Base-by-base conservation (phyloP, 106 monocot genomes). In the Dendrobium huoshanense region DNA sequence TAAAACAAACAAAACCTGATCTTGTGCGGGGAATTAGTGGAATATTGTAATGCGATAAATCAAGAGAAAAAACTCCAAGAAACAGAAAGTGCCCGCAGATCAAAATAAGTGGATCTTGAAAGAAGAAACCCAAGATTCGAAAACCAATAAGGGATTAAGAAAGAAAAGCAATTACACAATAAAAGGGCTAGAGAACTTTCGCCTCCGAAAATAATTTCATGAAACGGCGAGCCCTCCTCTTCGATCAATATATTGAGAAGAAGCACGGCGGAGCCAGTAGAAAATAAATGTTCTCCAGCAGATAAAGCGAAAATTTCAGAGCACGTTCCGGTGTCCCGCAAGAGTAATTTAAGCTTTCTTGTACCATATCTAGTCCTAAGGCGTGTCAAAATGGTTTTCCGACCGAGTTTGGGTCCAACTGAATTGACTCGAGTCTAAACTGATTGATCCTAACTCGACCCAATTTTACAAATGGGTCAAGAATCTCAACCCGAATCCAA, bases 81-180 rank as follows among this genome's bases (percentile, higher is more conserved):
- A 9, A 13, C 2, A 37, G 24, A 17, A 31, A 19, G 9, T 20
- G 18, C 25, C 6, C 11, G 44, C 13, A 79, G 7, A 51, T 13
- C 13, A 51, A 51, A 51, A 51, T 31, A 70, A 11, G 74, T 6
- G 44, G 74, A 74, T 74, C 41, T 17, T 44, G 43, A 33, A 19
- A 27, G 27, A 42, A 75, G 55, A 80, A 80, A 54, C 49, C 51
- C 73, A 73, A 73, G 40, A 51, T 37, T 37, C 22, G 67, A 27
- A 61, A 17, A 72, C 8, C 3, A 31, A 49, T 5, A 0, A n/a
- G 72, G 56, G 24, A 25, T 17, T 4, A 41, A 20, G 10, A 58
- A 55, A 5, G 16, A 74, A 6, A 56, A 75, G 40, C 55, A 13
- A 55, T 81, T 24, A 81, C 55, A 29, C 0, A 1, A 4, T 31